A percentile compares a stretch with the other conserved stretches of the same genome.
Conservation (phyloP, 345 rosid genomes). For the Rhodamnia argentea region DNA sequence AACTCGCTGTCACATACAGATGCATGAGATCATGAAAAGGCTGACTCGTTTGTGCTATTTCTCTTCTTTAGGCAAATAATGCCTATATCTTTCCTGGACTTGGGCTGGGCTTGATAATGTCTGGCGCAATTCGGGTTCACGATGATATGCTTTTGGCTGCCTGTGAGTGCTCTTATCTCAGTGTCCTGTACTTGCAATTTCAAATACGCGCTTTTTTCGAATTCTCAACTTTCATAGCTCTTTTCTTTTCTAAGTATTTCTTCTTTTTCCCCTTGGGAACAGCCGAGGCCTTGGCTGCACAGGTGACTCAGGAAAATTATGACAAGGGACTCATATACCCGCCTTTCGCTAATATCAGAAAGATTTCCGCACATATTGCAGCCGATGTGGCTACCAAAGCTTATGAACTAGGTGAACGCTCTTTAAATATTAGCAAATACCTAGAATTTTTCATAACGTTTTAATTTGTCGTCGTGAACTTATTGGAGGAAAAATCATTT, state of each 20-base stretch:
- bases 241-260: not conserved
- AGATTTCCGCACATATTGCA: slow-evolving; percentile 89
- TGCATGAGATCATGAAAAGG: not conserved
- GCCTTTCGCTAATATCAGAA: slow-evolving; percentile 76
- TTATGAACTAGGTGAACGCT: slow-evolving; percentile 73
- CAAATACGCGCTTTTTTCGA: not conserved
- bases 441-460: not conserved
- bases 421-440: not conserved
- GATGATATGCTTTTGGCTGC: slow-evolving; percentile 96
- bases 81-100: slow-evolving; percentile 97
- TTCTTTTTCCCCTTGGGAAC: not conserved
- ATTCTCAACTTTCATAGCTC: not conserved
- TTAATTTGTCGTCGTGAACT: not conserved
- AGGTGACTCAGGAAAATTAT: slow-evolving; percentile 68
- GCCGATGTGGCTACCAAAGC: slow-evolving; percentile 87
- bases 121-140: slow-evolving; percentile 90
- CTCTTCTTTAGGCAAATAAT: slow-evolving; percentile 56
- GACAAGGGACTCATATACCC: slow-evolving; percentile 84
- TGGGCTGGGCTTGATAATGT: slow-evolving; percentile 90
- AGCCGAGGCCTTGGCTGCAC: slow-evolving; percentile 87
- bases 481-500: not conserved
- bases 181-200: not conserved
- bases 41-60: not conserved
- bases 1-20: not conserved
- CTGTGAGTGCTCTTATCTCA: slow-evolving; percentile 25